Evolutionary conservation across 306 rosid genomes (phyloP).

Genomic region (Amphicarpaea edgeworthii): DNA sequence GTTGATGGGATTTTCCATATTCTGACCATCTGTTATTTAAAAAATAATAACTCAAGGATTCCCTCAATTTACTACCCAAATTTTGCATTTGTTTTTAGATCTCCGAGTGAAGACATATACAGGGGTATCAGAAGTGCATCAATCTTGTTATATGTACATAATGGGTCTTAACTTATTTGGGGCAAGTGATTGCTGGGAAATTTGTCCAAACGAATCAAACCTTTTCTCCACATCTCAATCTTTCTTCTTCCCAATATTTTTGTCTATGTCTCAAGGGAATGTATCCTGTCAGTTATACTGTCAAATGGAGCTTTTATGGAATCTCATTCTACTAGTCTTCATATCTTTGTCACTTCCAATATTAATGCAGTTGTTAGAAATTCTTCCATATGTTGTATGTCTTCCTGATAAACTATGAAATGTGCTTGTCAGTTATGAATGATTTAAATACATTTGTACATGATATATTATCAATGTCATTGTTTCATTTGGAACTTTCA

Average conservation of each 20-base stretch:
- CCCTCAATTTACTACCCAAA: not conserved
- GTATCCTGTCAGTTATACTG: not conserved
- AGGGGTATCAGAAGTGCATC: not conserved
- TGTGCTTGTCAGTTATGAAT: not conserved
- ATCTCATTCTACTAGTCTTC: conserved; percentile 6
- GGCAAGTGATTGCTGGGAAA: conserved; percentile 3
- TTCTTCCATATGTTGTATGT: not conserved
- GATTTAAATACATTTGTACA: conserved; percentile 6
- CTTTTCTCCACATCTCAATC: conserved; percentile 1
- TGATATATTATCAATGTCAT: not conserved
- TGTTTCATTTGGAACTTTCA: conserved; percentile 16
- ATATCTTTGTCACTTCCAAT: conserved; percentile 5
- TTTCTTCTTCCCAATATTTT: conserved; percentile 14
- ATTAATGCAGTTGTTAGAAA: conserved; percentile 6
- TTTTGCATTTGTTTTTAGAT: not conserved
- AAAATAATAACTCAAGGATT: not conserved
- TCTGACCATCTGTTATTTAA: not conserved
- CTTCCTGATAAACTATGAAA: not conserved
- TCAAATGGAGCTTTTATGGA: not conserved
- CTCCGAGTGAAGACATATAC: not conserved
- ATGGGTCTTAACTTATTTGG: conserved; percentile 11
- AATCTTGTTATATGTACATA: not conserved
- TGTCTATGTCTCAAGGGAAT: not conserved
- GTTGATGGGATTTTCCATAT: not conserved
- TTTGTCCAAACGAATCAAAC: not conserved